Evolutionary conservation across 257 asterid genomes (phyloP).

Genomic region (Datura wrightii): DNA sequence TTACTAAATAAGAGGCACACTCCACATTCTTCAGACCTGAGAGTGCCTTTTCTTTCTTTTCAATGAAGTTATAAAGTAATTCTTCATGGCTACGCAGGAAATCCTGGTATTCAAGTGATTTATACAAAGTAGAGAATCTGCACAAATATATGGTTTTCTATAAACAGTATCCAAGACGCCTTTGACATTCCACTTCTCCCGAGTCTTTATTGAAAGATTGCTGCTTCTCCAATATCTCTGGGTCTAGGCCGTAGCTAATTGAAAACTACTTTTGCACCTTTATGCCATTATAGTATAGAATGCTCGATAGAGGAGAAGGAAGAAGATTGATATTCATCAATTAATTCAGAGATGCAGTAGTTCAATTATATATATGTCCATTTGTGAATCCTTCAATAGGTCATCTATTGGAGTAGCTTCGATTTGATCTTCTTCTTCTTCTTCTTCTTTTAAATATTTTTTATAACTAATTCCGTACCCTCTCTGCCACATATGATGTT

Average conservation of each 20-base stretch:
- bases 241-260: neutral
- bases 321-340: neutral
- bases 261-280: neutral
- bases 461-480: neutral
- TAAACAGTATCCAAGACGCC: neutral
- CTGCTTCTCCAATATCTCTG: neutral
- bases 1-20: neutral
- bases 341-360: neutral
- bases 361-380: neutral
- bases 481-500: neutral
- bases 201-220: neutral
- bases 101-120: neutral
- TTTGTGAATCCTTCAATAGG: neutral
- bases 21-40: conserved; percentile 17
- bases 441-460: no score
- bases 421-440: neutral
- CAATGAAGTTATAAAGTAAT: neutral
- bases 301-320: neutral
- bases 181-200: neutral
- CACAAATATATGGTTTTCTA: neutral
- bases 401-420: neutral
- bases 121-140: conserved; percentile 10
- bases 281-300: neutral
- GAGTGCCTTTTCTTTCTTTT: neutral
- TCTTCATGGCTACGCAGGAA: neutral